Percentiles rank a stretch among this genome's conserved stretches.
Conservation (phyloP, 495 filamentous ascomycete genomes). For the Xylaria acuta region DNA sequence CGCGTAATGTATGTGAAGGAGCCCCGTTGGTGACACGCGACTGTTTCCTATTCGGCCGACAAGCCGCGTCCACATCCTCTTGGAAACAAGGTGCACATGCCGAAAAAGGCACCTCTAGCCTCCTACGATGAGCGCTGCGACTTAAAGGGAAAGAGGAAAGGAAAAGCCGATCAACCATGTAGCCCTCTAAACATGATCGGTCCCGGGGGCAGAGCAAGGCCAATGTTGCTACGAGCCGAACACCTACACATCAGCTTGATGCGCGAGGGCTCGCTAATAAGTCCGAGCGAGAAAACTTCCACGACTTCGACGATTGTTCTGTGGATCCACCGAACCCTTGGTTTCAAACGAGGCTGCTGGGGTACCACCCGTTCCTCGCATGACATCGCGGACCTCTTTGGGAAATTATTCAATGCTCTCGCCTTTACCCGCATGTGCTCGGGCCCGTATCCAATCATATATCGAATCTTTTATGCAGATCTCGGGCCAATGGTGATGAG, state of each 20-base stretch:
- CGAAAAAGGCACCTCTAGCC: conserved; percentile 14
- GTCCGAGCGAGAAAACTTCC: conserved; percentile 34
- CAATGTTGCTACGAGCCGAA: neutral
- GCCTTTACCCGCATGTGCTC: conserved; percentile 44
- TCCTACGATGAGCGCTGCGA: neutral
- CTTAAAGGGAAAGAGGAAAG: conserved; percentile 3
- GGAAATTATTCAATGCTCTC: conserved; percentile 53
- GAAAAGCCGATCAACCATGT: conserved; percentile 10
- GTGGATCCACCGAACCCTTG: conserved; percentile 38
- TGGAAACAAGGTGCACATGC: conserved; percentile 17
- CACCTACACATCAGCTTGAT: neutral
- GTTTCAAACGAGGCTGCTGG: conserved; percentile 32
- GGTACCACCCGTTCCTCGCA: conserved; percentile 42
- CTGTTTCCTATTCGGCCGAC: conserved; percentile 24
- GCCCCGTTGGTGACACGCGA: conserved; percentile 22
- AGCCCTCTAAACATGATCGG: neutral
- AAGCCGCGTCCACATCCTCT: conserved; percentile 16
- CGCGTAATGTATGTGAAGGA: conserved; percentile 18
- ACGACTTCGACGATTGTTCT: conserved; percentile 51
- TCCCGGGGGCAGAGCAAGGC: neutral
- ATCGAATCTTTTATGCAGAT: conserved; percentile 50
- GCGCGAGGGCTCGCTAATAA: conserved; percentile 1
- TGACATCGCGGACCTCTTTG: conserved; percentile 49
- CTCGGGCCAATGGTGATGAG: conserved; percentile 50
- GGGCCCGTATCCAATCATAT: conserved; percentile 45